Conservation (phyloP, 2,329 filamentous ascomycete genomes). For the Aaosphaeria pasadenensis region DNA sequence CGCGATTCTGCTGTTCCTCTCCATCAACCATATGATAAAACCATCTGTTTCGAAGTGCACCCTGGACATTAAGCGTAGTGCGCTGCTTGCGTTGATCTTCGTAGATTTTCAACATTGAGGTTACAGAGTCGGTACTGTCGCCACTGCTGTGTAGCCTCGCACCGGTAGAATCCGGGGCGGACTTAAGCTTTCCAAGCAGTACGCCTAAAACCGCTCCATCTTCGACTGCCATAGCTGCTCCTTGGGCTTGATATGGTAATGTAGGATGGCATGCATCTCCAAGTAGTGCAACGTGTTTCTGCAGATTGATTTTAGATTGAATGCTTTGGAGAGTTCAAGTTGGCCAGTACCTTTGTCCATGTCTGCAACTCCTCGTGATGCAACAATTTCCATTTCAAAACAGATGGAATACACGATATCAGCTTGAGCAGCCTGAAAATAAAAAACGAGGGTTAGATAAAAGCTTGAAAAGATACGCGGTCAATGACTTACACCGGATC, state of each 20-base stretch:
- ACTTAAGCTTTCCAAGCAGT: neutral
- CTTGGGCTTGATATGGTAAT: neutral
- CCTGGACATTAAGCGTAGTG: neutral
- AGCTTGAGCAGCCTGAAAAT: neutral
- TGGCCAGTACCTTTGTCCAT: neutral
- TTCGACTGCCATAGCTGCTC: neutral
- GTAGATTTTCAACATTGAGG: neutral
- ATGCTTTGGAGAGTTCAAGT: neutral
- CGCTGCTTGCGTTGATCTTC: neutral
- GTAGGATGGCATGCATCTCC: neutral
- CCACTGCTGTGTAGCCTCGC: neutral
- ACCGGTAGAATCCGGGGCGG: neutral
- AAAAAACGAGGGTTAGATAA: neutral
- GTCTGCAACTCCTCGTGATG: neutral
- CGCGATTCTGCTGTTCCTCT: neutral
- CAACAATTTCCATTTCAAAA: neutral
- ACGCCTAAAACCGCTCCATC: neutral
- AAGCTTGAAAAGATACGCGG: neutral
- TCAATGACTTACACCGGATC: neutral
- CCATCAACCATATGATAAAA: neutral
- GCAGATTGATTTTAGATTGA: neutral
- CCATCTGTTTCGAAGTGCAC: neutral
- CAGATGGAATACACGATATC: neutral
- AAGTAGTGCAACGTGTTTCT: neutral
- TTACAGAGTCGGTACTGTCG: neutral